phyloP scores from a whole-genome alignment of 192 early-diverging fungal genomes.

The Backusella luteola region DNA sequence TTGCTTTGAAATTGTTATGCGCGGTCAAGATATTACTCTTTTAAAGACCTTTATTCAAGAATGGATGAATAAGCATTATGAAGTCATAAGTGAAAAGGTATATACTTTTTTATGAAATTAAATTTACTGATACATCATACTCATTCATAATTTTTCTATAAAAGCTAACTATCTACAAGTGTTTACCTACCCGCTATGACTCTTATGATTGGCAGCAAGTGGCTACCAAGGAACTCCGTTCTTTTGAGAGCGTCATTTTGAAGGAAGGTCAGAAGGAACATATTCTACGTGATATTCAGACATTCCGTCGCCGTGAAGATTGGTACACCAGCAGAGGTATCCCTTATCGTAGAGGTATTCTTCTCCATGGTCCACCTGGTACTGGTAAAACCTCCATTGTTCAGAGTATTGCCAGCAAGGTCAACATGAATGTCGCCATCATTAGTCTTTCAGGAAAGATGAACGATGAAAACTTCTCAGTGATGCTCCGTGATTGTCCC shows the following conservation, averaged over 20 bases:
- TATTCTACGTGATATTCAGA: conserved; percentile 42
- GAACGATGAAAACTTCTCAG: conserved; percentile 42
- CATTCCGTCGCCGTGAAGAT: conserved; percentile 39
- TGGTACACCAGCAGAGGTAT: conserved; percentile 53
- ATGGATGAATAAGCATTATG: conserved; percentile 24
- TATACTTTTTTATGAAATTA: not conserved
- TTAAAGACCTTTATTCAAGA: conserved; percentile 21
- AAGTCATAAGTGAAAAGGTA: conserved; percentile 26
- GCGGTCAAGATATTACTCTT: not conserved
- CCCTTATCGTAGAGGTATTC: conserved; percentile 52
- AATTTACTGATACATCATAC: not conserved
- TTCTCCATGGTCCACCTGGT: conserved; percentile 55
- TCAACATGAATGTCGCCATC: conserved; percentile 51
- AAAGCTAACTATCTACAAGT: conserved; percentile 11
- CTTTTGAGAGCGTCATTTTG: conserved; percentile 46
- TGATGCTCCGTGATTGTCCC: conserved; percentile 41
- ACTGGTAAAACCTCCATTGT: conserved; percentile 55
- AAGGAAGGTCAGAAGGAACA: conserved; percentile 48
- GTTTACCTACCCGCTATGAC: not conserved
- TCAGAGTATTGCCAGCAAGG: conserved; percentile 48
- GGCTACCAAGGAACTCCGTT: conserved; percentile 33
- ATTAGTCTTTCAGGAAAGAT: conserved; percentile 45
- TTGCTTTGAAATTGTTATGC: conserved; percentile 9
- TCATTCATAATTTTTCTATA: not conserved
- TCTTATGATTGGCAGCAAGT: conserved; percentile 13